Base-by-base conservation (phyloP, 2,329 filamentous ascomycete species). In the Aspergillus costaricaensis region DNA sequence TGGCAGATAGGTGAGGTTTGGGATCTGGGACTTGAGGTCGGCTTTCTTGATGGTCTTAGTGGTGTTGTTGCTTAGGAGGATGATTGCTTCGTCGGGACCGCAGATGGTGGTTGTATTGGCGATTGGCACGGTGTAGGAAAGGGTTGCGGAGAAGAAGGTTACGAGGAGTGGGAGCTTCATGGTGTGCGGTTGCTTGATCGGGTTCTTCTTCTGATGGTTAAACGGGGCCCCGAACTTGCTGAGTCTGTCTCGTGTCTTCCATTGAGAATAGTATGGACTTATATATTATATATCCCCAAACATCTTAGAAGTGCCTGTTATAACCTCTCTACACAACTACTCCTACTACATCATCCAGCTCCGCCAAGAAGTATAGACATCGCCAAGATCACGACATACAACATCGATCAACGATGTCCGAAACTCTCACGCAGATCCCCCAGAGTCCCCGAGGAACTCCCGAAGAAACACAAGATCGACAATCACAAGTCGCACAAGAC, bases 41-140 rank as follows among this genome's bases (percentile, higher is more conserved):
- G 21, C 62, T 14, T 59, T 62, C 14, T 64, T 47, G 43, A 65
- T n/a, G n/a, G 59, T 57, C 14, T 58, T 57, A 9, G 57, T 60
- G 32, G 57, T 62, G 21, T 55, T 62, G n/a, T 65, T 53, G 17
- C 21, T 8, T 17, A 64, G 55, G 25, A 64, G 15, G 23, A 64
- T 21, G 23, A 58, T 32, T 39, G 60, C 48, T 50, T 62, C 55
- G 27, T 60, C 62, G 4, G 53, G 53, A 7, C 53, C 53, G 9
- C 53, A 41, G 52, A 36, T 27, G 54, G 38, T 10, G 43, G 7
- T 43, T 36, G 32, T 15, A 3, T 32, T 32, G 30, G 30, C 10
- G 36, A 39, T 32, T 62, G 47, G 50, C 17, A 39, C 55, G 6
- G 53, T 50, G 55, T 7, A 51, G 39, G 19, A 60, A 51, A 19